phyloP scores from a whole-genome alignment of 768 basidiomycete genomes.

The Neoboletus magnificus region DNA sequence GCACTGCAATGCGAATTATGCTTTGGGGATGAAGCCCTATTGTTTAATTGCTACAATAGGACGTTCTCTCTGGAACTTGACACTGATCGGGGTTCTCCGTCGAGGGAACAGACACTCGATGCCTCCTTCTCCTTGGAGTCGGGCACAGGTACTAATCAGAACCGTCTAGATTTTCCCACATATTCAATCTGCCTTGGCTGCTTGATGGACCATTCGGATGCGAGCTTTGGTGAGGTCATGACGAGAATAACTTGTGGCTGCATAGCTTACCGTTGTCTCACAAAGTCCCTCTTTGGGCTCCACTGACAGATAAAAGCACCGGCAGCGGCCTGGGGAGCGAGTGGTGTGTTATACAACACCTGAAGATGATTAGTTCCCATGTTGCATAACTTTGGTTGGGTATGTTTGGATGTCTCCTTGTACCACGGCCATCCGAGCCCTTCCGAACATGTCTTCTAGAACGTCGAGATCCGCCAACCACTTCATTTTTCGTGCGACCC shows the following conservation, averaged over 20 bases:
- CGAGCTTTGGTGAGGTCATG: not conserved
- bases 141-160: not conserved
- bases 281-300: not conserved
- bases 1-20: not conserved
- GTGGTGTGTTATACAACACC: not conserved
- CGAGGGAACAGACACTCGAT: not conserved
- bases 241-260: not conserved
- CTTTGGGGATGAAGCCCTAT: no score
- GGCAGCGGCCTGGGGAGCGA: no score
- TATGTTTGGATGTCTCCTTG: not conserved
- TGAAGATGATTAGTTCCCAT: not conserved
- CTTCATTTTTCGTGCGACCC: not conserved
- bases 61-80: not conserved
- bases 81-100: not conserved
- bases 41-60: no score
- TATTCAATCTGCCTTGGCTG: no score
- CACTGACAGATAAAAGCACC: no score
- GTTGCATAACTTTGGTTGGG: not conserved
- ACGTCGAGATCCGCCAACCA: not conserved
- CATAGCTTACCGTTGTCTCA: not conserved
- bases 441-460: not conserved
- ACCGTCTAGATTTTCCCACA: not conserved
- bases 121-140: no score
- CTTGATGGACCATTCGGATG: not conserved
- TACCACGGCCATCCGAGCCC: not conserved